Evolutionary conservation across 108 stramenopile genomes (phyloP).

Genomic region (Discostella pseudostelligera): DNA sequence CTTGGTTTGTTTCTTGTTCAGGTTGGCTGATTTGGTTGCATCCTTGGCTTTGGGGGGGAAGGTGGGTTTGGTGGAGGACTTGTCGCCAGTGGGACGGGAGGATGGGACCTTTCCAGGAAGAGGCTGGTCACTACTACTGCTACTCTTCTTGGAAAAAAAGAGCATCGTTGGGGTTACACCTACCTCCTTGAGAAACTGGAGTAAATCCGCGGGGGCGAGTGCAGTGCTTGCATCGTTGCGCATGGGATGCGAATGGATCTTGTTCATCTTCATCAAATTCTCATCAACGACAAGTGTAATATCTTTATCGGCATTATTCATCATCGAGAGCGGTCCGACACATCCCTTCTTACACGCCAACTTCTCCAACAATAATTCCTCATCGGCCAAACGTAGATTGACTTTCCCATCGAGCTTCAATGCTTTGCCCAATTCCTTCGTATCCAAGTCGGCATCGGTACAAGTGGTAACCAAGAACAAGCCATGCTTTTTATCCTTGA

Average conservation of each 20-base stretch:
- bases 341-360: conserved; percentile 83
- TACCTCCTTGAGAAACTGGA: conserved; percentile 54
- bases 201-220: conserved; percentile 61
- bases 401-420: conserved; percentile 87
- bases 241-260: conserved; percentile 88
- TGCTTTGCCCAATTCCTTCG: conserved; percentile 76
- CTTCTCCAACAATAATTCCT: conserved; percentile 55
- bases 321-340: conserved; percentile 83
- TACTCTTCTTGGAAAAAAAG: conserved; percentile 47
- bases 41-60: conserved; percentile 29
- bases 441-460: conserved; percentile 61
- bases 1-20: conserved; percentile 61
- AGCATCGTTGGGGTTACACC: conserved; percentile 66
- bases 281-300: conserved; percentile 87
- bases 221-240: conserved; percentile 85
- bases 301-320: conserved; percentile 63
- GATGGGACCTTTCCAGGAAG: conserved; percentile 38
- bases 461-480: conserved; percentile 65
- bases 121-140: conserved; percentile 13
- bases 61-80: conserved; percentile 37
- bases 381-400: conserved; percentile 90
- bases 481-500: conserved; percentile 92
- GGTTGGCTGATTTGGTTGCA: conserved; percentile 29
- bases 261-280: conserved; percentile 41
- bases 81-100: conserved; percentile 34